phyloP scores from a whole-genome alignment of 352 stramenopile species.

The Phytopythium cucurbitacearum region DNA sequence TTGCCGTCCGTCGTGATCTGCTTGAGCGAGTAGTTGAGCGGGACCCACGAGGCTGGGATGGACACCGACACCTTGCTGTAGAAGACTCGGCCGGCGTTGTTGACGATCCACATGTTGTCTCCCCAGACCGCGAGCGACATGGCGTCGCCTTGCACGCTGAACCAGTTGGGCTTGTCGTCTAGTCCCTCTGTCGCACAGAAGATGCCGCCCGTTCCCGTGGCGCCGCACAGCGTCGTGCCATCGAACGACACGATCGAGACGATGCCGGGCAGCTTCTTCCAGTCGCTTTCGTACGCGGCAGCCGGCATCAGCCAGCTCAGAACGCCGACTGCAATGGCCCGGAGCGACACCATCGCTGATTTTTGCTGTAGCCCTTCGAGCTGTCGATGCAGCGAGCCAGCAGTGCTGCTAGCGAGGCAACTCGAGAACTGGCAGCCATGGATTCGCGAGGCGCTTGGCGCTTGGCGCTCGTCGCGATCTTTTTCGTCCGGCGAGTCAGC shows the following conservation, averaged over 20 bases:
- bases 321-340: no score
- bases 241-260: constrained; percentile 27
- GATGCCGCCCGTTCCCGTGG: constrained; percentile 14
- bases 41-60: constrained; percentile 7
- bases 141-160: constrained; percentile 12
- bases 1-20: constrained; percentile 21
- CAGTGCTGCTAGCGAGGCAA: no score
- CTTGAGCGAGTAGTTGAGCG: constrained; percentile 10
- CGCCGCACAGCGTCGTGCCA: constrained; percentile 20
- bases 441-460: no score
- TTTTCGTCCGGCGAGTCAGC: no score
- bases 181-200: constrained; percentile 19
- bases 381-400: no score
- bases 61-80: constrained; percentile 5
- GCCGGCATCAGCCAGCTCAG: no score
- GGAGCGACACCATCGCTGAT: no score
- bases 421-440: no score
- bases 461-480: no score
- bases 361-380: no score
- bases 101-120: constrained; percentile 19
- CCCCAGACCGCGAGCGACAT: constrained; percentile 23
- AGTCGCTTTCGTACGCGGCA: constrained; percentile 3
- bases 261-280: constrained; percentile 13
- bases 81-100: neutral
- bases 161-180: constrained; percentile 13